Evolutionary conservation across 2,329 filamentous ascomycete genomes (phyloP).

Genomic region (Phoma sp.): DNA sequence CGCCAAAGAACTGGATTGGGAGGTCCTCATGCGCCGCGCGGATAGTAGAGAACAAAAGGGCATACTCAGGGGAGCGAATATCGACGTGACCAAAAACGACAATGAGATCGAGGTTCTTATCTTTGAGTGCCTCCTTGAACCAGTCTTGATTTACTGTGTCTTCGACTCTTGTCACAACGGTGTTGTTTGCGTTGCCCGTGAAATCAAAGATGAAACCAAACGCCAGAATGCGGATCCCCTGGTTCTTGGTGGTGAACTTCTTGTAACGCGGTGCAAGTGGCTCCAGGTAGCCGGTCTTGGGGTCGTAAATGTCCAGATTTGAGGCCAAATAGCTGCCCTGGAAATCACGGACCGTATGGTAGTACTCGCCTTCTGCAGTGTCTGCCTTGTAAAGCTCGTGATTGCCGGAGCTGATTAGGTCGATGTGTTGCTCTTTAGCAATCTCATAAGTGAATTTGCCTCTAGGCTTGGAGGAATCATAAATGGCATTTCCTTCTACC

Average conservation of each 20-base stretch:
- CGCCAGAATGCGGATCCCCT: conserved; percentile 80
- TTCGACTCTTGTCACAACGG: conserved; percentile 78
- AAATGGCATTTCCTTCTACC: conserved; percentile 92
- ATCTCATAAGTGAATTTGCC: conserved; percentile 90
- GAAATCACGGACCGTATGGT: conserved; percentile 82
- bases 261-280: conserved; percentile 83
- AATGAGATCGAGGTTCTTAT: conserved; percentile 81
- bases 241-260: conserved; percentile 91
- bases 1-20: conserved; percentile 90
- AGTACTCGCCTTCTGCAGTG: conserved; percentile 78
- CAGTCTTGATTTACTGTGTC: conserved; percentile 82
- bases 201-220: conserved; percentile 98
- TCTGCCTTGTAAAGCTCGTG: conserved; percentile 90
- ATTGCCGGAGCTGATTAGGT: conserved; percentile 87
- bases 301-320: conserved; percentile 87
- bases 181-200: conserved; percentile 88
- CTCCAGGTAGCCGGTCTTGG: conserved; percentile 70
- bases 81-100: conserved; percentile 86
- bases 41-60: conserved; percentile 77
- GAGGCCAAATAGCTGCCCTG: conserved; percentile 82
- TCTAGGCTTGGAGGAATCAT: conserved; percentile 86
- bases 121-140: conserved; percentile 86
- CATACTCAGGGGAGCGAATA: conserved; percentile 79
- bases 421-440: conserved; percentile 79
- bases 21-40: conserved; percentile 76